A percentile compares a stretch with the other conserved stretches of the same genome.
phyloP scores from a whole-genome alignment of 2,329 filamentous ascomycete species.

The Penicillium sp. region DNA sequence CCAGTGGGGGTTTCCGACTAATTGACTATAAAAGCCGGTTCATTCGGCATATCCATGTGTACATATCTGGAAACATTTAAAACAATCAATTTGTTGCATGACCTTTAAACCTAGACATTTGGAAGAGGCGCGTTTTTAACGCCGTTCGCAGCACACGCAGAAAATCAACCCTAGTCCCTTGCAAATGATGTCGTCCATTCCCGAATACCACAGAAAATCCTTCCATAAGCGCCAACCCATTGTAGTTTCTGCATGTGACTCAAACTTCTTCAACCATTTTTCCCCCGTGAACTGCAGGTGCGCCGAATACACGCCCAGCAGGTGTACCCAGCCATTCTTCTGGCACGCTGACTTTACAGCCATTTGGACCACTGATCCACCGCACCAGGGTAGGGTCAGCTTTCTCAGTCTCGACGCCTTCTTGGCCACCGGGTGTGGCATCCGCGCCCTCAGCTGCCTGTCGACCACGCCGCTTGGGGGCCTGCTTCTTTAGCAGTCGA shows the following conservation, averaged over 20 bases:
- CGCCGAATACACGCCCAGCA: slow-evolving; percentile 41
- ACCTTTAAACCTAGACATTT: not conserved
- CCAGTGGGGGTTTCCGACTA: not conserved
- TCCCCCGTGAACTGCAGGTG: slow-evolving; percentile 14
- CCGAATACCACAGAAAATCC: slow-evolving; percentile 11
- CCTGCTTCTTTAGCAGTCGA: slow-evolving; percentile 64
- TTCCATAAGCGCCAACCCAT: slow-evolving; percentile 25
- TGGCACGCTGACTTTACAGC: slow-evolving; percentile 45
- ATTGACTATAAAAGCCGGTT: not conserved
- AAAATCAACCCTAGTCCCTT: slow-evolving; percentile 10
- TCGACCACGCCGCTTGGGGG: slow-evolving; percentile 56
- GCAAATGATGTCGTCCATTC: slow-evolving; percentile 15
- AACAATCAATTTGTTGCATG: not conserved
- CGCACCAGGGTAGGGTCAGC: slow-evolving; percentile 46
- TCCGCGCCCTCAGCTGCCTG: slow-evolving; percentile 44
- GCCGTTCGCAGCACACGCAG: slow-evolving; percentile 7
- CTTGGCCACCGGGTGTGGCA: slow-evolving; percentile 40
- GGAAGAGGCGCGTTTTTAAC: slow-evolving; percentile 4
- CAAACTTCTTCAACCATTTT: slow-evolving; percentile 43
- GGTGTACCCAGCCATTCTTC: slow-evolving; percentile 49
- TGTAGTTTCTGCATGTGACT: slow-evolving; percentile 10
- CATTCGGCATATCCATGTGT: not conserved
- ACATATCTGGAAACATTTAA: not conserved
- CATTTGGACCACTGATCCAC: slow-evolving; percentile 45
- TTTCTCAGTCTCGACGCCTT: slow-evolving; percentile 37